Evolutionary conservation across 2,329 filamentous ascomycete species (phyloP).

Genomic region (Fusarium kyushuense): DNA sequence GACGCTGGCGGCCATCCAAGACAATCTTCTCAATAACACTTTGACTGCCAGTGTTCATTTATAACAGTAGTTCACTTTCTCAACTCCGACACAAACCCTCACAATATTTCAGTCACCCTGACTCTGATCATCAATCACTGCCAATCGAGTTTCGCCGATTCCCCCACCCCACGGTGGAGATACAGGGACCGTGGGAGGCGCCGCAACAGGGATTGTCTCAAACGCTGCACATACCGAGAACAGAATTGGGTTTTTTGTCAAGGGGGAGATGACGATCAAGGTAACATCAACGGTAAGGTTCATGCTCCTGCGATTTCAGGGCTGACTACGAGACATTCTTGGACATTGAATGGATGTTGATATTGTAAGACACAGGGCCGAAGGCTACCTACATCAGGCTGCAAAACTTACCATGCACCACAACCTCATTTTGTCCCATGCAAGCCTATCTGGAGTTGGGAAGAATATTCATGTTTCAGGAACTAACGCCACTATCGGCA

Average conservation of each 20-base stretch:
- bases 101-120: not conserved
- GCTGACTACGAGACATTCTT: constrained; percentile 10
- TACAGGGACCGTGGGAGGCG: constrained; percentile 10
- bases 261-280: constrained; percentile 8
- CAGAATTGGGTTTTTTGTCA: constrained; percentile 4
- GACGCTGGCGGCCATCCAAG: not conserved
- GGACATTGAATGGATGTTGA: not conserved
- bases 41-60: not conserved
- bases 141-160: not conserved
- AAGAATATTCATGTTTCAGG: not conserved
- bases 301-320: not conserved
- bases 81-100: not conserved
- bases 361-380: constrained; percentile 7
- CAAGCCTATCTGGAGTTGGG: not conserved
- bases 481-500: constrained; percentile 1
- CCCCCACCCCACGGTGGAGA: constrained; percentile 9
- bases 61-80: not conserved
- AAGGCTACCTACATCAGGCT: not conserved
- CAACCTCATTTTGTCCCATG: not conserved
- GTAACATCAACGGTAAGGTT: not conserved
- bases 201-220: constrained; percentile 5
- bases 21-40: not conserved
- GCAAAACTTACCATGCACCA: not conserved
- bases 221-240: constrained; percentile 8
- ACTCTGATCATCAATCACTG: not conserved